Conservation (phyloP, 2,329 filamentous ascomycete genomes). For the Aspergillus tamarii region DNA sequence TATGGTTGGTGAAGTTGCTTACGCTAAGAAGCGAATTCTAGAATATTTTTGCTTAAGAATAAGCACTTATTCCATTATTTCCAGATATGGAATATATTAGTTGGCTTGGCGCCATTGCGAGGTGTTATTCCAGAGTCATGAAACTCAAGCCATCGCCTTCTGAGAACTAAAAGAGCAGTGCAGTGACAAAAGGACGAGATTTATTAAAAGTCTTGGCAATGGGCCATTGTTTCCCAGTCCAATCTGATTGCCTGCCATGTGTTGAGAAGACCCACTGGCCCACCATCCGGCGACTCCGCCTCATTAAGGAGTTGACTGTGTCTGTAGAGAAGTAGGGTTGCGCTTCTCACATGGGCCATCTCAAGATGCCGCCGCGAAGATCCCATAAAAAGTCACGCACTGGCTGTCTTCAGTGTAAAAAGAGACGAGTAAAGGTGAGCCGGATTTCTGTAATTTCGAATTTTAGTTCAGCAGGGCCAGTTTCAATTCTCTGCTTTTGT, state of each 20-base stretch:
- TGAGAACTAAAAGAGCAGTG: too few species aligned
- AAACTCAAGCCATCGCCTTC: too few species aligned
- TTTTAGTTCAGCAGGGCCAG: not conserved
- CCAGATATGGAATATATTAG: too few species aligned
- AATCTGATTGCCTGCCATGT: not conserved
- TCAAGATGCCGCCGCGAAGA: not conserved
- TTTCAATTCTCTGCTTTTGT: not conserved
- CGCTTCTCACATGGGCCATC: not conserved
- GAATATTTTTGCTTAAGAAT: too few species aligned
- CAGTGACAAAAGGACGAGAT: too few species aligned
- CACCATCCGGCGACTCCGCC: not conserved
- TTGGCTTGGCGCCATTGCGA: too few species aligned
- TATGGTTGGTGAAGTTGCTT: too few species aligned
- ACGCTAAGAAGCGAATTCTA: too few species aligned
- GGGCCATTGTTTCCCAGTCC: too few species aligned
- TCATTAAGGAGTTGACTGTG: not conserved
- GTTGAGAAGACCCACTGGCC: not conserved
- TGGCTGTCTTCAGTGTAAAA: not conserved
- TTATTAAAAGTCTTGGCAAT: too few species aligned
- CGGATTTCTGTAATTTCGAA: not conserved
- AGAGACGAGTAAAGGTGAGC: not conserved
- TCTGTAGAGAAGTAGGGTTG: not conserved
- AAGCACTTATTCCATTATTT: too few species aligned
- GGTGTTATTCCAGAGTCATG: too few species aligned
- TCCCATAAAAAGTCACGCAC: not conserved